Evolutionary conservation across 305 asterid genomes (phyloP).

Genomic region (Striga hermonthica): DNA sequence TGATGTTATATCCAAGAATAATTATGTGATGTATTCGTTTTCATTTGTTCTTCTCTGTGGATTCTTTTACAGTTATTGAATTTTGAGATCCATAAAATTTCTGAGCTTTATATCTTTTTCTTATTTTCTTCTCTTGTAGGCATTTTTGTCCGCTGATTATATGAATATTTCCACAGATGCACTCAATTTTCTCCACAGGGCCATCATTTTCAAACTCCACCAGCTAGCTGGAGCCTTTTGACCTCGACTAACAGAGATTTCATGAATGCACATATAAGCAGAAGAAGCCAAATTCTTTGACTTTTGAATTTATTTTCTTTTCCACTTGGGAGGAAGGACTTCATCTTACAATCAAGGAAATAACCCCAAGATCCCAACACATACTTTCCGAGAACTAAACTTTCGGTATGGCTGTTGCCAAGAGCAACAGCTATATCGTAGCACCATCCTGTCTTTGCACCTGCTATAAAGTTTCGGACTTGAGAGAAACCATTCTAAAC

Average conservation of each 20-base stretch:
- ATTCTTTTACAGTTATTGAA: conserved; percentile 21
- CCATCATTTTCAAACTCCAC: conserved; percentile 37
- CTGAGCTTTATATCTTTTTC: not conserved
- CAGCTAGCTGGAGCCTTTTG: conserved; percentile 28
- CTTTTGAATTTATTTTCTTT: conserved; percentile 25
- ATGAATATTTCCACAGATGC: conserved; percentile 9
- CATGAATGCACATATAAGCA: conserved; percentile 20
- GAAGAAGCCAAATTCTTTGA: conserved; percentile 38
- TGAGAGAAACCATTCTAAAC: conserved; percentile 55
- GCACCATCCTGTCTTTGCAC: conserved; percentile 38
- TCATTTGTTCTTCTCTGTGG: not conserved
- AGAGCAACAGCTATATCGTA: conserved; percentile 46
- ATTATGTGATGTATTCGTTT: conserved; percentile 12
- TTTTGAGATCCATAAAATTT: conserved; percentile 43
- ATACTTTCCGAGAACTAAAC: conserved; percentile 30
- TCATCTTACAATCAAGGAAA: conserved; percentile 13
- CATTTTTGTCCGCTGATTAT: conserved; percentile 19
- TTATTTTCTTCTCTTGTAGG: conserved; percentile 25
- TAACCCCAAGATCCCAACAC: not conserved
- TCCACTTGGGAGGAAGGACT: conserved; percentile 10
- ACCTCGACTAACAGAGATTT: conserved; percentile 26
- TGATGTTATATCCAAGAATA: too few relatives aligned
- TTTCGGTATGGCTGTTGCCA: conserved; percentile 71
- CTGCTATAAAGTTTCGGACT: conserved; percentile 52
- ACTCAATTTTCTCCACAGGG: conserved; percentile 24